Conservation (phyloP, 2,329 filamentous ascomycete genomes). For the Colletotrichum phormii region DNA sequence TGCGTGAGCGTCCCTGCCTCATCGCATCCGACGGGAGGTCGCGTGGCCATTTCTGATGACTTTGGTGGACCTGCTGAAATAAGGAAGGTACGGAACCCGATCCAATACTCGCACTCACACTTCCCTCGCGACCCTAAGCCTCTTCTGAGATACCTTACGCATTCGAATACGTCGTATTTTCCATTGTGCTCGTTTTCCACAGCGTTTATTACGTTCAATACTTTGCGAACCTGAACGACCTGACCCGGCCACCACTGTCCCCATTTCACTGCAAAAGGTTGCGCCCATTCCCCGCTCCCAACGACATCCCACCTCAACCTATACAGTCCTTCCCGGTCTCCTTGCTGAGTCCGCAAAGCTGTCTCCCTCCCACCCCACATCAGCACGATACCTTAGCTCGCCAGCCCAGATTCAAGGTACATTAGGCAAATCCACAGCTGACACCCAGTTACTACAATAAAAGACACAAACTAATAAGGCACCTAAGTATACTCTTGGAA, state of each 20-base stretch:
- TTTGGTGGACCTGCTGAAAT: background rate
- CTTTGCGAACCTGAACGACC: background rate
- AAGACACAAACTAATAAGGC: background rate
- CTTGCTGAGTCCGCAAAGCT: background rate
- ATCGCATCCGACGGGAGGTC: background rate
- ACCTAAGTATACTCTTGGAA: background rate
- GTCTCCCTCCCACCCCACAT: background rate
- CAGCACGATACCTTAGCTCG: background rate
- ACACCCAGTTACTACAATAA: background rate
- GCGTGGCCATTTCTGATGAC: background rate
- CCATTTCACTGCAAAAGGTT: background rate
- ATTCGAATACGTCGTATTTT: conserved; percentile 5
- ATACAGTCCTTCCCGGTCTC: background rate
- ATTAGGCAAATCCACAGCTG: background rate
- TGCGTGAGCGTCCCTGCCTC: background rate
- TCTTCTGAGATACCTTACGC: background rate
- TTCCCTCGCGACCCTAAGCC: background rate
- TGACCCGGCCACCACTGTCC: background rate
- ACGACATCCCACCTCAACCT: conserved; percentile 9
- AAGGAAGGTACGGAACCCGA: too few relatives aligned
- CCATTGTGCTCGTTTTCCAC: background rate
- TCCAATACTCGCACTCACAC: background rate
- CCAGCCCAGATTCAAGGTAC: background rate
- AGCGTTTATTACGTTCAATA: background rate
- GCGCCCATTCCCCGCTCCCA: background rate